Evolutionary conservation across 2,329 filamentous ascomycete genomes (phyloP), one percentile per base, ranked within the genome.

Genomic region (Nigrograna mackinnonii): DNA sequence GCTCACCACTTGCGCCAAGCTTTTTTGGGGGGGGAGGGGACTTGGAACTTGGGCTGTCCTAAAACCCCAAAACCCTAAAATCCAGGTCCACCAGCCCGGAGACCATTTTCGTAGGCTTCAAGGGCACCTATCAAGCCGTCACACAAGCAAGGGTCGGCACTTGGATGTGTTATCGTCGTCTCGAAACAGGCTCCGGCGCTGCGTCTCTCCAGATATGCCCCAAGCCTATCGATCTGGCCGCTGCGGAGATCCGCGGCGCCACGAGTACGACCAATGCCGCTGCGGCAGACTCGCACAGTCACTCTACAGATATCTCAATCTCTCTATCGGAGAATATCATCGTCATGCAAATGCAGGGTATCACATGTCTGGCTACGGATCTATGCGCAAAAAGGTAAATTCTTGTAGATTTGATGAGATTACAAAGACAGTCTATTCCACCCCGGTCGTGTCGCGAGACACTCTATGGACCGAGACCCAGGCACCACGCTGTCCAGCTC

Each of bases 61-160:
- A n/a, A n/a, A n/a, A n/a, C n/a, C n/a, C n/a, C n/a, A n/a, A n/a
- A 40, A n/a, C 14, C 22, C 43, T 49, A 41, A 28, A 33, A 18
- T 37, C 50, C 50, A 45, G 43, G 47, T 40, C 20, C 43, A 54
- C 39, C 47, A 47, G n/a, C n/a, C n/a, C n/a, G n/a, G n/a, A n/a
- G n/a, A n/a, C 46, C 47, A 49, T 50, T 44, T 35, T 41, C 37
- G 46, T 44, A 41, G n/a, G n/a, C n/a, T n/a, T n/a, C n/a, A n/a
- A n/a, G n/a, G n/a, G n/a, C 31, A 13, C 31, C 47, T 39, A 45
- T 32, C 44, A 37, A 39, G n/a, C 36, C 37, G 61, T 67, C 37
- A 46, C 52, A 66, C 65, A 67, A 60, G 50, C 63, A 61, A 68
- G 63, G 64, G 58, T 61, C 51, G 50, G 49, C 49, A 47, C 41